Evolutionary conservation across 352 stramenopile species (phyloP), one percentile per base, ranked within the genome.

Genomic region (Pythium volutum): DNA sequence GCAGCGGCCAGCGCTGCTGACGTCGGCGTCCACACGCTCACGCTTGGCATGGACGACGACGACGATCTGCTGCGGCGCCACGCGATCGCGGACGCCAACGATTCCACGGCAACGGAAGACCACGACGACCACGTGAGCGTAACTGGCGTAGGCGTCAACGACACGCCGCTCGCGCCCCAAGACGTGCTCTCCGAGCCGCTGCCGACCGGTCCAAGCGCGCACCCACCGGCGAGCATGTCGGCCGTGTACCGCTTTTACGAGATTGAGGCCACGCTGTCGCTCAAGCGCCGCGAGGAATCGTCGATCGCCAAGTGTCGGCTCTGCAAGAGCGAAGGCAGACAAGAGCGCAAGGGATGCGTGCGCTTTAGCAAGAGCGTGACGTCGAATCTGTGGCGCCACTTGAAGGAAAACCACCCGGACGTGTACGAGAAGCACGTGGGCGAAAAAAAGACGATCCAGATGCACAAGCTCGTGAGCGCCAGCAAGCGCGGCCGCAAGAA

Each of bases 301-400:
- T 81, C 79, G 38, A 81, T 89, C 54, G 82, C 82, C 31, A 74
- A 73, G 43, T 92, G 82, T 60, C 84, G 74, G 47, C 62, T 89
- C 31, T 92, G 82, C 49, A 52, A 67, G 9, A 58, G 76, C 25
- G 73, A 89, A 60, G 82, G 80, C 20, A 85, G 86, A 43, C 41
- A 74, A 7, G 80, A 90, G 50, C 78, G 80, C 68, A 89, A 90
- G 62, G 68, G 75, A 27, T 83, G 66, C 34, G 82, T 92, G 48
- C 71, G 80, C 47, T 92, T 92, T 52, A 90, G 82, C 66, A 92
- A 92, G 69, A 92, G 82, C 61, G 82, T 92, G 45, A 92, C 82
- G 48, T 92, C 82, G 20, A 92, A 92, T 67, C 59, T 92, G 49
- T 92, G 82, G 82, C 78, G 82, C 46, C 82, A 92, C 51, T 62